A percentile compares a stretch with the other conserved stretches of the same genome.
Evolutionary conservation across 2,329 filamentous ascomycete species (phyloP).

Genomic region (Neurospora sp.): DNA sequence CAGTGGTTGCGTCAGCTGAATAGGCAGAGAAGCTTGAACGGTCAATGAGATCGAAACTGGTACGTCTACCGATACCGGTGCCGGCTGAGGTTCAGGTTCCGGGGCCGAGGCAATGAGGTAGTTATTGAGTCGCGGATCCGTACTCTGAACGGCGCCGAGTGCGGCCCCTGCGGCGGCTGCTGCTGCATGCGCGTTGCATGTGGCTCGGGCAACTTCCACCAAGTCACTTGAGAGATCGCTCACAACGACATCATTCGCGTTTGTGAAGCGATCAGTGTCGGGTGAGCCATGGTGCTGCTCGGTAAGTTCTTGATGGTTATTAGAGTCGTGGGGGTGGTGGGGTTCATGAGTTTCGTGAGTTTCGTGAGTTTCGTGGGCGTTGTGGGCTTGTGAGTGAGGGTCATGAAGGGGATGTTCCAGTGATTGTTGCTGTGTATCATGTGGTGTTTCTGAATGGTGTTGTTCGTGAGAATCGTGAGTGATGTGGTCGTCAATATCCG

Average conservation of each 20-base stretch:
- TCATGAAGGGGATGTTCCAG: neutral
- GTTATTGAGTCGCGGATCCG: neutral
- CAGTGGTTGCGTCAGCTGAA: neutral
- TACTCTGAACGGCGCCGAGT: slow-evolving; percentile 21
- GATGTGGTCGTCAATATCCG: slow-evolving; percentile 32
- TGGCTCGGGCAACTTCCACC: neutral
- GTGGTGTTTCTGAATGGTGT: neutral
- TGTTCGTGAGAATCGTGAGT: neutral
- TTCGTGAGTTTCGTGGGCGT: neutral
- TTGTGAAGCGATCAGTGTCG: slow-evolving; percentile 28
- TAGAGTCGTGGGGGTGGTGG: neutral
- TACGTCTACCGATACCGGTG: slow-evolving; percentile 2
- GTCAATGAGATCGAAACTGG: neutral
- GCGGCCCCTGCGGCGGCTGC: slow-evolving; percentile 14
- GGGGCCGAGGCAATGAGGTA: neutral
- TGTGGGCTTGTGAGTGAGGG: slow-evolving; percentile 12
- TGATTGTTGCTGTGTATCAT: neutral
- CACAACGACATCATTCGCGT: slow-evolving; percentile 28
- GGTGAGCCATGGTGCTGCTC: slow-evolving; percentile 14
- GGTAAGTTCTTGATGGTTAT: neutral
- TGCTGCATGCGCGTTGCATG: neutral
- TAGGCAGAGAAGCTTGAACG: slow-evolving; percentile 14
- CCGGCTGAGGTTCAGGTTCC: slow-evolving; percentile 19
- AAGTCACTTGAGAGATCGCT: slow-evolving; percentile 21
- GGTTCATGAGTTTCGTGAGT: neutral